Conservation (phyloP, 495 filamentous ascomycete genomes). For the Penicillium canescens region DNA sequence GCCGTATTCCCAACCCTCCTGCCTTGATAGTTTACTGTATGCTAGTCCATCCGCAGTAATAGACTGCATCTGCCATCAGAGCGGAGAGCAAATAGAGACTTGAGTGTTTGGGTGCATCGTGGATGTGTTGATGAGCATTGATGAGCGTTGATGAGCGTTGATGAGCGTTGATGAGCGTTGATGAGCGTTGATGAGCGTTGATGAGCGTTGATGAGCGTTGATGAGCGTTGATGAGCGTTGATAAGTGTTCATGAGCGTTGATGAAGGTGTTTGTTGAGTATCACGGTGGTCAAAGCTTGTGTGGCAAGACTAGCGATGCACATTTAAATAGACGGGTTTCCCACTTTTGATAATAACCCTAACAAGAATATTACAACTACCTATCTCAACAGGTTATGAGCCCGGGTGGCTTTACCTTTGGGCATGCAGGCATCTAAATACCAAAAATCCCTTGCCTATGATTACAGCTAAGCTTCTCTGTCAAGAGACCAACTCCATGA, state of each 20-base stretch:
- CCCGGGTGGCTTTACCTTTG: slow-evolving; percentile 4
- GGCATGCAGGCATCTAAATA: slow-evolving; percentile 1
- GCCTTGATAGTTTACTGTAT: background rate
- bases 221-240: background rate
- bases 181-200: background rate
- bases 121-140: background rate
- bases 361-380: too few species aligned
- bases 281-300: too few species aligned
- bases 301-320: too few species aligned
- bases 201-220: background rate
- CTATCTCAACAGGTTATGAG: too few species aligned
- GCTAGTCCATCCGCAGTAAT: background rate
- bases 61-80: background rate
- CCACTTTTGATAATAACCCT: too few species aligned
- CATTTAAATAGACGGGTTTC: too few species aligned
- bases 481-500: slow-evolving; percentile 3
- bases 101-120: background rate
- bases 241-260: background rate
- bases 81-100: background rate
- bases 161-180: background rate
- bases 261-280: too few species aligned
- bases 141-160: background rate
- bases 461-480: slow-evolving; percentile 5
- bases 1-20: background rate
- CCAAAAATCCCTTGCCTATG: background rate